Evolutionary conservation across 371 early-diverging fungal genomes (phyloP), one percentile per base, ranked within the genome.

Genomic region (Syncephalis fuscata): DNA sequence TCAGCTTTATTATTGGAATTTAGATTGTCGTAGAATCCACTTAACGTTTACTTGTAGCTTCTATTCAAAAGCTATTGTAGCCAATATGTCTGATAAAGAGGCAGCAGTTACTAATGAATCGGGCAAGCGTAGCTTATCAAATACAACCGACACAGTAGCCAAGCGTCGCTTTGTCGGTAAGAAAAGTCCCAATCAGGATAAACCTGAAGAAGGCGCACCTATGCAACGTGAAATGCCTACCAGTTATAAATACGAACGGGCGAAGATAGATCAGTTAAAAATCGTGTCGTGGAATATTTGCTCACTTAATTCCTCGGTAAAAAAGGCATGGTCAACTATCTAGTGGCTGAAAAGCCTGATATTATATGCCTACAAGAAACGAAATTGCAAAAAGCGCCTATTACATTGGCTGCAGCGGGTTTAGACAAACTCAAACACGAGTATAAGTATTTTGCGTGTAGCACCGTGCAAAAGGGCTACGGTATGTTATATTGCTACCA

Each of bases 321-420:
- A 44, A 92, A 92, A 64, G 82, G 88, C 0, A 81, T 85, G 53
- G 70, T 71, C 27, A 62, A 61, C 11, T 89, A 90, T 51, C 56
- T 89, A 39, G 67, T 66, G 8, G 82, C 82, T 0, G 92, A 92
- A 56, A 65, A 87, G 46, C 76, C 92, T 0, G 89, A 88, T 59
- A 69, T 92, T 23, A 41, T 91, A 2, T 87, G 84, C 56, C 42
- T 92, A 16, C 88, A 90, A 57, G 92, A 92, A 54, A 85, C 85
- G 37, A 91, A 92, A 58, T 59, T 82, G 16, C 40, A 51, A 10
- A 22, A 27, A 20, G 21, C 39, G 20, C 20, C 48, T 8, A 16
- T 25, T 15, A 25, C 56, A 23, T 32, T 32, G 32, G 32, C 32
- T 32, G 50, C 59, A 1, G 65, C 55, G 15, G 64, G 60, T 17